Percentiles rank a stretch among this genome's conserved stretches.
phyloP scores from a whole-genome alignment of 306 rosid species.

The Gastrolobium villosum region DNA sequence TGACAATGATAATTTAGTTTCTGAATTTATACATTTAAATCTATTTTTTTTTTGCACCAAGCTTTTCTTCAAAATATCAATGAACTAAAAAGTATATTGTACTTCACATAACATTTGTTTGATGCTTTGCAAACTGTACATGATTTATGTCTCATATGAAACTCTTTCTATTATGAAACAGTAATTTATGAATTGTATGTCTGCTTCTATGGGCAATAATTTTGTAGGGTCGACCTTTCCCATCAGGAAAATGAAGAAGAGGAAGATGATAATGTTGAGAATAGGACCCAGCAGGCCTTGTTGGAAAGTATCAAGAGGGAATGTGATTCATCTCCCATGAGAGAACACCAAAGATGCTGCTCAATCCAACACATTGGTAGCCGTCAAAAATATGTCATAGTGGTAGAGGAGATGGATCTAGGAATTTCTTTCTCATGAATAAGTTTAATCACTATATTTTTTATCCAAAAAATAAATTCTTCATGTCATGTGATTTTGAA shows the following conservation, averaged over 20 bases:
- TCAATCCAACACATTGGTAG: slow-evolving; percentile 65
- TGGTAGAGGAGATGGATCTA: slow-evolving; percentile 52
- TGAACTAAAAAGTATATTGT: background rate
- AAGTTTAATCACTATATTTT: background rate
- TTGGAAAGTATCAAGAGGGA: slow-evolving; percentile 57
- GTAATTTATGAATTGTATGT: slow-evolving; percentile 48
- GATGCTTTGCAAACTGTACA: background rate
- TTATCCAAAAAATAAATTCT: background rate
- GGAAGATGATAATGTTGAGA: slow-evolving; percentile 58
- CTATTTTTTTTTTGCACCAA: background rate
- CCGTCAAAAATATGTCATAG: slow-evolving; percentile 70
- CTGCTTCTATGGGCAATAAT: slow-evolving; percentile 55
- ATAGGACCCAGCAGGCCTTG: slow-evolving; percentile 57
- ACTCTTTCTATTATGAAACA: slow-evolving; percentile 1
- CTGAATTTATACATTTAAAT: background rate
- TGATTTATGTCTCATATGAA: background rate
- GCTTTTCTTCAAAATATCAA: background rate
- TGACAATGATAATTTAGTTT: background rate
- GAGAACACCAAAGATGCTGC: slow-evolving; percentile 62
- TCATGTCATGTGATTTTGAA: slow-evolving; percentile 41
- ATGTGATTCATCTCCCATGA: slow-evolving; percentile 46
- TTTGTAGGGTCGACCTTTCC: slow-evolving; percentile 81
- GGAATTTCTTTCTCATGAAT: background rate
- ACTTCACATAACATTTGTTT: background rate
- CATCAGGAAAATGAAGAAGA: slow-evolving; percentile 83